phyloP scores from a whole-genome alignment of 345 rosid species.

The Isatis tinctoria region DNA sequence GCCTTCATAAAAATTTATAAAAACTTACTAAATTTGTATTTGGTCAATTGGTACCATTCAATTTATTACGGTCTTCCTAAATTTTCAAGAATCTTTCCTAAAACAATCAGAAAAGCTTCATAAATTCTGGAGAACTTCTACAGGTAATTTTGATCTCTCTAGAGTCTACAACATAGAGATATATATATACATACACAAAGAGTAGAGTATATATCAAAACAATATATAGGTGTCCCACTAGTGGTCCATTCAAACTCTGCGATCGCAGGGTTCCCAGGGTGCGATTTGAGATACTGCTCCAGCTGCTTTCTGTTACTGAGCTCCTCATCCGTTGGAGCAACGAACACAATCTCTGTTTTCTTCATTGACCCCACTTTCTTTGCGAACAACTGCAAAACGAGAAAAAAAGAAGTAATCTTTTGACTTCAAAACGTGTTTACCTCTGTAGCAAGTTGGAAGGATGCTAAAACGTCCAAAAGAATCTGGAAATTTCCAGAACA shows the following conservation, averaged over 20 bases:
- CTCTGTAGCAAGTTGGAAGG: not conserved
- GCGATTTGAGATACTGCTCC: conserved; percentile 71
- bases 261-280: conserved; percentile 60
- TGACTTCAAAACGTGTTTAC: not conserved
- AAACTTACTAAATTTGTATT: no score
- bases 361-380: conserved; percentile 53
- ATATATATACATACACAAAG: no score
- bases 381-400: conserved; percentile 42
- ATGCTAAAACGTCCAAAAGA: not conserved
- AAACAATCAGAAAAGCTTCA: no score
- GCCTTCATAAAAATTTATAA: no score
- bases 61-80: no score
- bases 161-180: no score
- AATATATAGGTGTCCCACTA: conserved; percentile 76
- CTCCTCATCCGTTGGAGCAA: conserved; percentile 82
- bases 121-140: no score
- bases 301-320: conserved; percentile 56
- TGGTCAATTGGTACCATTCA: no score
- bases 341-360: conserved; percentile 61
- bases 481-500: not conserved
- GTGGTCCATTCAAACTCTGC: conserved; percentile 78
- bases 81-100: no score
- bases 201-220: no score
- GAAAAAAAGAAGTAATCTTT: not conserved
- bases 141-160: no score